A percentile compares a stretch with the other conserved stretches of the same genome.
Conservation (phyloP, 225 moss, liverwort and hornwort species). For the Thuidium tamariscinum region DNA sequence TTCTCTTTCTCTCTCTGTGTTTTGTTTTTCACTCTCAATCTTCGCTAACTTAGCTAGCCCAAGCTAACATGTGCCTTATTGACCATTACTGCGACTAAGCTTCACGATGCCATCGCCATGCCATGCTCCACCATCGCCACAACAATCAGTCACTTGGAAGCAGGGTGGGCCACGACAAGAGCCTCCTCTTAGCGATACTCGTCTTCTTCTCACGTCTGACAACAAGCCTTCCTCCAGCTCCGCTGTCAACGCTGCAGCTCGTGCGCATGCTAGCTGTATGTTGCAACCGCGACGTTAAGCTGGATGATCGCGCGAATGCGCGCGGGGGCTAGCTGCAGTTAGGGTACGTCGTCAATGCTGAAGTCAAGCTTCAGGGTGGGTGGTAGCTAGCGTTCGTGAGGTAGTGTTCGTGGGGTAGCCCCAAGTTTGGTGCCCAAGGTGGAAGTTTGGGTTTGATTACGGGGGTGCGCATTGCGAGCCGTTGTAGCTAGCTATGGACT, state of each 20-base stretch:
- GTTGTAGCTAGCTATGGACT: constrained; percentile 1
- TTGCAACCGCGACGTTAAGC: not conserved
- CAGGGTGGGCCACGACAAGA: not conserved
- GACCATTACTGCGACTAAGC: not conserved
- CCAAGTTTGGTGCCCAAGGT: not conserved
- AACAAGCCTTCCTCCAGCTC: not conserved
- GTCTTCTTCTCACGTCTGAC: not conserved
- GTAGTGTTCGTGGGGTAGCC: not conserved
- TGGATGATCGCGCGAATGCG: not conserved
- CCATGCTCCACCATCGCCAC: not conserved
- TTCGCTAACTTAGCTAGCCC: not conserved
- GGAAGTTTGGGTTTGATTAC: not conserved
- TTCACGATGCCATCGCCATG: not conserved
- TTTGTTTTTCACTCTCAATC: not conserved
- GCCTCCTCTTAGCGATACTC: not conserved
- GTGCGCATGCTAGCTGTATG: constrained; percentile 1
- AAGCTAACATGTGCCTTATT: not conserved
- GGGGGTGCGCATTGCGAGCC: not conserved
- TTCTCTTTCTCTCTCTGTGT: too few species aligned
- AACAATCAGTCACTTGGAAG: not conserved
- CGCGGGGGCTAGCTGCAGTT: not conserved
- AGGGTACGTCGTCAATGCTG: not conserved
- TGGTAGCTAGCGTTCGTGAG: too few species aligned
- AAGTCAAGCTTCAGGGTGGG: not conserved
- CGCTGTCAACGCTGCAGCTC: not conserved